Percentiles rank a stretch among this genome's conserved stretches.
These are phyloP conservation scores for Fusarium odoratissimum DNA, from an alignment of 2,329 filamentous ascomycete genomes.

Conservation along the genomic window DNA sequence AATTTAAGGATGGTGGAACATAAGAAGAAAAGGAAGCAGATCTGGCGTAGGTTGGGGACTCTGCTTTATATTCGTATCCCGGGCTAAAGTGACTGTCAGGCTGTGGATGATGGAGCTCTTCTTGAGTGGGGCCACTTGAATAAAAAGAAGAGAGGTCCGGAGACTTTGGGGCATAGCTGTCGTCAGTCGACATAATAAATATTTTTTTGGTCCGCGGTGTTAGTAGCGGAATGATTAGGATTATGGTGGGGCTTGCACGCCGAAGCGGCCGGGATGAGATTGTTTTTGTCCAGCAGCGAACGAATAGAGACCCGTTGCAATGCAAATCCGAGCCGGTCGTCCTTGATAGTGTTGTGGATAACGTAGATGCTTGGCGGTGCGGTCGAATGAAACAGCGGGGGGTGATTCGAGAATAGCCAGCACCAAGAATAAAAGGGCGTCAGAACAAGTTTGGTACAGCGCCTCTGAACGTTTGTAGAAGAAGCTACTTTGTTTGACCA, in stretches of 20 bases:
- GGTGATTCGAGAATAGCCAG: constrained; percentile 15
- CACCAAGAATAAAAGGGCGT: constrained; percentile 1
- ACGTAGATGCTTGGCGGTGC: constrained; percentile 24
- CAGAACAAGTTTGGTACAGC: constrained; percentile 4
- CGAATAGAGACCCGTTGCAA: constrained; percentile 16
- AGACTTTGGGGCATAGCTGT: constrained; percentile 68
- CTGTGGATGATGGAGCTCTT: constrained; percentile 49
- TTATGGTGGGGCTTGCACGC: constrained; percentile 40
- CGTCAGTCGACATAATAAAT: constrained; percentile 60
- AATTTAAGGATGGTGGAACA: constrained; percentile 27
- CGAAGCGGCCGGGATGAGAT: constrained; percentile 29
- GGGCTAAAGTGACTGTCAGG: constrained; percentile 44
- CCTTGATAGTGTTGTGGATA: constrained; percentile 24
- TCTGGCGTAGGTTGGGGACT: constrained; percentile 46
- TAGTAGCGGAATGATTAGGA: constrained; percentile 29
- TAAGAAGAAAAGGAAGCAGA: constrained; percentile 44
- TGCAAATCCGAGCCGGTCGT: constrained; percentile 10
- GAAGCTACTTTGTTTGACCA: not conserved
- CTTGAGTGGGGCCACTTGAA: constrained; percentile 53
- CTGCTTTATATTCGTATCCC: constrained; percentile 52
- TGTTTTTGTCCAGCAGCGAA: constrained; percentile 24
- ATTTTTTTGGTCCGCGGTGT: constrained; percentile 38
- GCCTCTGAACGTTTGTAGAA: constrained; percentile 1
- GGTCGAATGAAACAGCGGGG: constrained; percentile 24
- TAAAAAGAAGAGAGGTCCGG: constrained; percentile 70